Evolutionary conservation across 805 yeast species (phyloP).

Genomic region (Hanseniaspora occidentalis): DNA sequence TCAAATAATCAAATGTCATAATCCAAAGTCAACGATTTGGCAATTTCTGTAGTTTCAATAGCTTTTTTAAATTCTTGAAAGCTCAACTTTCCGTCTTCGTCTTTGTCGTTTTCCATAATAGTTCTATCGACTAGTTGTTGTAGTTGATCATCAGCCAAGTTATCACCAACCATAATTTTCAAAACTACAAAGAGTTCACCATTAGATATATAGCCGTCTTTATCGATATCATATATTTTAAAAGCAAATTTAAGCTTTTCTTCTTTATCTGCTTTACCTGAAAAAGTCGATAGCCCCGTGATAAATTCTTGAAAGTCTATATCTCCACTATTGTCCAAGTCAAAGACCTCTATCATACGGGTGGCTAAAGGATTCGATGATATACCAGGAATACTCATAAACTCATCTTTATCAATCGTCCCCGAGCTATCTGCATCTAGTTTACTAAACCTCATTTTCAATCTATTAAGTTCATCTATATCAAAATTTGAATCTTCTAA

Average conservation of each 20-base stretch:
- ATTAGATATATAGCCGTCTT: conserved; percentile 88
- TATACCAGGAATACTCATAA: conserved; percentile 86
- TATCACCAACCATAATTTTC: conserved; percentile 94
- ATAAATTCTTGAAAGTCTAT: conserved; percentile 95
- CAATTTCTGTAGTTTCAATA: conserved; percentile 41
- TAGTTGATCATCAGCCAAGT: conserved; percentile 71
- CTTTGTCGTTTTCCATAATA: conserved; percentile 80
- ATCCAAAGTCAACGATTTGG: conserved; percentile 45
- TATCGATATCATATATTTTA: conserved; percentile 87
- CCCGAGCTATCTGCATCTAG: conserved; percentile 89
- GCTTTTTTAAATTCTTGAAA: conserved; percentile 79
- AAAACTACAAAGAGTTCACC: conserved; percentile 88
- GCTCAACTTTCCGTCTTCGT: conserved; percentile 75
- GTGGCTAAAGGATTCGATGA: conserved; percentile 80
- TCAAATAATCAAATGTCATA: conserved; percentile 16
- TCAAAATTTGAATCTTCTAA: conserved; percentile 81
- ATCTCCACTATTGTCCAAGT: conserved; percentile 82
- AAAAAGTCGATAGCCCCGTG: conserved; percentile 73
- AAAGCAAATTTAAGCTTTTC: conserved; percentile 85
- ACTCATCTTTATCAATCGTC: conserved; percentile 80
- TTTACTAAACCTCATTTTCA: conserved; percentile 89
- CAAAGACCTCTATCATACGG: conserved; percentile 88
- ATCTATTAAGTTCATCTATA: conserved; percentile 79
- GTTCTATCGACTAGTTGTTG: conserved; percentile 97
- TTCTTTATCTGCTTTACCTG: conserved; percentile 65